Conservation (phyloP, 2,329 filamentous ascomycete genomes). For the Lecanicillium sp. region DNA sequence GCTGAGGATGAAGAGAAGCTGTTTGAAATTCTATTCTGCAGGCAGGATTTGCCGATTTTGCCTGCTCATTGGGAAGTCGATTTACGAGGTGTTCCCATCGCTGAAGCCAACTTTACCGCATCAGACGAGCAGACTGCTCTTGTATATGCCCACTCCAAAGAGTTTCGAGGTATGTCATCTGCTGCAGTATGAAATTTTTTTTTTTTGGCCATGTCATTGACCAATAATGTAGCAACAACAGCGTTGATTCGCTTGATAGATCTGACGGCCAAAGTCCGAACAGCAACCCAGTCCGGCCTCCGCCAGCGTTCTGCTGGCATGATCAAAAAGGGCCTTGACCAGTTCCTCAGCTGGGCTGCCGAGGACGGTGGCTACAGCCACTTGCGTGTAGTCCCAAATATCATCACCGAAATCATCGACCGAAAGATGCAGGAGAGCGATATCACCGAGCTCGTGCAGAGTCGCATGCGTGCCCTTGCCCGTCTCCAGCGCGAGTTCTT, state of each 20-base stretch:
- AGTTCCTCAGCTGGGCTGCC: slow-evolving; percentile 32
- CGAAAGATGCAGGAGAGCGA: slow-evolving; percentile 16
- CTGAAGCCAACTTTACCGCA: slow-evolving; percentile 25
- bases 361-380: slow-evolving; percentile 28
- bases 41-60: slow-evolving; percentile 31
- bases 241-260: slow-evolving; percentile 31
- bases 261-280: slow-evolving; percentile 26
- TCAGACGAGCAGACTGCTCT: slow-evolving; percentile 22
- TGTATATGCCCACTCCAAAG: slow-evolving; percentile 27
- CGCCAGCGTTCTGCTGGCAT: slow-evolving; percentile 20
- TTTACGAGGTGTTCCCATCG: slow-evolving; percentile 30
- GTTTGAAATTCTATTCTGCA: slow-evolving; percentile 32
- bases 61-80: slow-evolving; percentile 32
- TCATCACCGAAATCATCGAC: slow-evolving; percentile 28
- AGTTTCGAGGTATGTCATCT: slow-evolving; percentile 25
- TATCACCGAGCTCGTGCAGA: slow-evolving; percentile 26
- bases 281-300: slow-evolving; percentile 25
- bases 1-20: slow-evolving; percentile 38
- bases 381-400: slow-evolving; percentile 28
- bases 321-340: slow-evolving; percentile 26
- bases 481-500: slow-evolving; percentile 28
- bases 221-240: slow-evolving; percentile 24
- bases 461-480: slow-evolving; percentile 26
- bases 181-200: too few relatives aligned
- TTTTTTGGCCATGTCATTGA: slow-evolving; percentile 13